These are phyloP conservation scores for Vigna angularis DNA, from an alignment of 306 rosid genomes.

Conservation along the genomic window DNA sequence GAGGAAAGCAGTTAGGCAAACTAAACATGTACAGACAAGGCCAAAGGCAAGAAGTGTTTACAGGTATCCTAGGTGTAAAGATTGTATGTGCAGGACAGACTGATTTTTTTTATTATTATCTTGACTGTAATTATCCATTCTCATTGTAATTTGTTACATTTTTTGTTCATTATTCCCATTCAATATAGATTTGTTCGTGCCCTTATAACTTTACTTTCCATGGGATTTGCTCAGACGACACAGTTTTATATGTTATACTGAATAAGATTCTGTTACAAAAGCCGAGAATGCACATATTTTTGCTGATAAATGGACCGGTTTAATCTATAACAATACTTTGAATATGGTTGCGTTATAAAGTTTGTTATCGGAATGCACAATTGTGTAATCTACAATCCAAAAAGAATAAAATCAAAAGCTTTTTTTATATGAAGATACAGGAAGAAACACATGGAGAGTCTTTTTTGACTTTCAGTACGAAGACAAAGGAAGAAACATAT, in stretches of 20 bases:
- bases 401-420: no score
- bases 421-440: no score
- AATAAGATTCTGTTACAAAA: not conserved
- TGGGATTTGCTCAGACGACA: conserved; percentile 6
- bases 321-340: not conserved
- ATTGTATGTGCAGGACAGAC: conserved; percentile 85
- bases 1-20: conserved; percentile 95
- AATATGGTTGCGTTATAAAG: no score
- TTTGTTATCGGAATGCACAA: no score
- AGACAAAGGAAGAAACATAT: no score
- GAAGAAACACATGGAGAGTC: no score
- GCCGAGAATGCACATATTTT: not conserved
- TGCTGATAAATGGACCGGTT: not conserved
- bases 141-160: conserved; percentile 45
- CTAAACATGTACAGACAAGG: conserved; percentile 86
- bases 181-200: conserved; percentile 12
- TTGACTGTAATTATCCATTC: conserved; percentile 24
- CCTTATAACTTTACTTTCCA: not conserved
- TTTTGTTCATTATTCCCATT: conserved; percentile 38
- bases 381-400: no score
- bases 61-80: conserved; percentile 92
- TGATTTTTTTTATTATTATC: conserved; percentile 37
- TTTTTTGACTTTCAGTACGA: no score
- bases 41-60: conserved; percentile 94
- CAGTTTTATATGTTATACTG: not conserved